Percentiles rank a stretch among this genome's conserved stretches.
These are phyloP conservation scores for Pyricularia sp. DNA, from an alignment of 2,329 filamentous ascomycete genomes.

Conservation along the genomic window DNA sequence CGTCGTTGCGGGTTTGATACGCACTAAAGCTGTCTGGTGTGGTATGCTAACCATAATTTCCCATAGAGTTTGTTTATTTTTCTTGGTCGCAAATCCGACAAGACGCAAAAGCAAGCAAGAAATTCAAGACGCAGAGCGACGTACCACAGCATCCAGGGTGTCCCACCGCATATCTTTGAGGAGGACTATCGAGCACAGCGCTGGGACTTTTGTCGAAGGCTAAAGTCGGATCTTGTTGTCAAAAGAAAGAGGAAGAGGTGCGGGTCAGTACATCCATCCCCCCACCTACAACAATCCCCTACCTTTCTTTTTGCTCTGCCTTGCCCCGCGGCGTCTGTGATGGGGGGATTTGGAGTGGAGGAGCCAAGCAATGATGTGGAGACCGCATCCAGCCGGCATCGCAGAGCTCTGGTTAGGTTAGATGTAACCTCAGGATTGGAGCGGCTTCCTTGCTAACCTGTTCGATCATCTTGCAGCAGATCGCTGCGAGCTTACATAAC, in stretches of 20 bases:
- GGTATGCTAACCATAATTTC: background rate
- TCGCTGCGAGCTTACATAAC: background rate
- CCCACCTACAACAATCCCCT: background rate
- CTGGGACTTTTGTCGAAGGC: background rate
- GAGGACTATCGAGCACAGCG: background rate
- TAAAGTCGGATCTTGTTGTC: background rate
- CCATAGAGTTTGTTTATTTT: background rate
- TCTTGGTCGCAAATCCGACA: background rate
- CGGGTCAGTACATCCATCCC: background rate
- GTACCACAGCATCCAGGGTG: background rate
- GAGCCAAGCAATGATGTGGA: background rate
- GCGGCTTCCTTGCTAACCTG: background rate
- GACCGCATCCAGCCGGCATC: background rate
- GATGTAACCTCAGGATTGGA: background rate
- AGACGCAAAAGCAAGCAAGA: background rate
- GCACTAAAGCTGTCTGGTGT: background rate
- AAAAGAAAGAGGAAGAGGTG: background rate
- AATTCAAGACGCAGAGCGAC: background rate
- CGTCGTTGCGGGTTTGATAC: background rate
- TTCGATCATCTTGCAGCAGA: slow-evolving; percentile 1
- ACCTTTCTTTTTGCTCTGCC: background rate
- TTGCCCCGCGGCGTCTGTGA: background rate
- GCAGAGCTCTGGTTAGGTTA: background rate
- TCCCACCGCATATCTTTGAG: background rate
- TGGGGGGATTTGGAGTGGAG: background rate